These are phyloP conservation scores for Cinnamomum micranthum DNA, from an alignment of 164 flowering plant species.

Conservation along the genomic window DNA sequence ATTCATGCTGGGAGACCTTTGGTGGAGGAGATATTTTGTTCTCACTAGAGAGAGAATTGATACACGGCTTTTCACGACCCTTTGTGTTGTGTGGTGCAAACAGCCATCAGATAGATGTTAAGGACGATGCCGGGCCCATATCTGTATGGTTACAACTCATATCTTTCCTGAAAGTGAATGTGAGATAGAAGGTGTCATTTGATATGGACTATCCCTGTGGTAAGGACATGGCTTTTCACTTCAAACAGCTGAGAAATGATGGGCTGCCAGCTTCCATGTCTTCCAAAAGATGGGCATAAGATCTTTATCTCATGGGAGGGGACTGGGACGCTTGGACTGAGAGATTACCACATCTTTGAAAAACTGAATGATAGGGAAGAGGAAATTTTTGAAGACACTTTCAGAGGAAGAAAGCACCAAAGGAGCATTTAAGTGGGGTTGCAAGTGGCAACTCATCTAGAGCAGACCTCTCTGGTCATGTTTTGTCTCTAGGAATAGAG, in stretches of 20 bases:
- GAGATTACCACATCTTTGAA: not conserved
- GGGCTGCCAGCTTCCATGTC: not conserved
- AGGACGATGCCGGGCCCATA: not conserved
- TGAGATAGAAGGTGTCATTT: not conserved
- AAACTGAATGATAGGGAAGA: not conserved
- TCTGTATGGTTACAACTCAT: no score
- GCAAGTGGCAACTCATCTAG: no score
- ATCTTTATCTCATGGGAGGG: not conserved
- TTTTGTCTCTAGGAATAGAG: no score
- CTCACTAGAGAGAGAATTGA: no score
- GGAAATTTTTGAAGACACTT: not conserved
- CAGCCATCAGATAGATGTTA: no score
- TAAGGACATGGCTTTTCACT: not conserved
- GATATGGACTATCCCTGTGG: not conserved
- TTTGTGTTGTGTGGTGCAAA: no score
- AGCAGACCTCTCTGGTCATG: no score
- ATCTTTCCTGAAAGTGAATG: not conserved
- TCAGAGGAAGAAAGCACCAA: not conserved
- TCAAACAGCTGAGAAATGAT: not conserved
- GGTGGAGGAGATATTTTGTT: no score
- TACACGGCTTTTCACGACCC: no score
- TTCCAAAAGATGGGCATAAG: not conserved
- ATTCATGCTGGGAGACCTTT: no score
- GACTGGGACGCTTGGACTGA: not conserved
- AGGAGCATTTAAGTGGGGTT: not conserved